phyloP scores from a whole-genome alignment of 2,329 filamentous ascomycete species.

The Pseudogymnoascus sp. region DNA sequence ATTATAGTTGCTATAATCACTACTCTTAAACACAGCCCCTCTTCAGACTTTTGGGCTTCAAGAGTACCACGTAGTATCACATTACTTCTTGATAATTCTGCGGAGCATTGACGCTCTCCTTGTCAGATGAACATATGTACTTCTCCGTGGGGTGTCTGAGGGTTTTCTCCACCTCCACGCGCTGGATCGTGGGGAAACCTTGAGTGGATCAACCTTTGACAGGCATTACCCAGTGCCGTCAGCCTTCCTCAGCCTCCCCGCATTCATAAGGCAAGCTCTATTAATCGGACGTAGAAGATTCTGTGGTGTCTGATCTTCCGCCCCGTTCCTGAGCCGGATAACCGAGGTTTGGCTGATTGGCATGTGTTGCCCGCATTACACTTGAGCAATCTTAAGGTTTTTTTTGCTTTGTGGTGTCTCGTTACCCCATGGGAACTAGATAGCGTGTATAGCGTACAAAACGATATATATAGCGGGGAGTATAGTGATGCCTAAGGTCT shows the following conservation, averaged over 20 bases:
- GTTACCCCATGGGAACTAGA: background rate
- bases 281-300: background rate
- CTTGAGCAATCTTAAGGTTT: background rate
- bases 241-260: background rate
- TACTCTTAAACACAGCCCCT: too few relatives aligned
- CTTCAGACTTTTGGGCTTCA: too few relatives aligned
- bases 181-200: background rate
- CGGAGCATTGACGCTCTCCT: background rate
- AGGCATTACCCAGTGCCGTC: background rate
- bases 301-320: background rate
- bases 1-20: too few relatives aligned
- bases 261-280: background rate
- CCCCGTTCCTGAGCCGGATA: background rate
- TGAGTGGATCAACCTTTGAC: background rate
- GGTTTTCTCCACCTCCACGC: background rate
- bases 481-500: background rate
- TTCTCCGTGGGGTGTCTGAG: background rate
- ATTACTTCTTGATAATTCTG: background rate
- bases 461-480: background rate
- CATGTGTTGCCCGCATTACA: background rate
- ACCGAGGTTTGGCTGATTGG: background rate
- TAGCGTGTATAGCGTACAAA: background rate
- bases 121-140: background rate
- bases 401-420: background rate
- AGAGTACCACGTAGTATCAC: too few relatives aligned